Percentiles rank a stretch among this genome's conserved stretches.
phyloP scores from a whole-genome alignment of 2,329 filamentous ascomycete species.

The Ramularia endophylla region DNA sequence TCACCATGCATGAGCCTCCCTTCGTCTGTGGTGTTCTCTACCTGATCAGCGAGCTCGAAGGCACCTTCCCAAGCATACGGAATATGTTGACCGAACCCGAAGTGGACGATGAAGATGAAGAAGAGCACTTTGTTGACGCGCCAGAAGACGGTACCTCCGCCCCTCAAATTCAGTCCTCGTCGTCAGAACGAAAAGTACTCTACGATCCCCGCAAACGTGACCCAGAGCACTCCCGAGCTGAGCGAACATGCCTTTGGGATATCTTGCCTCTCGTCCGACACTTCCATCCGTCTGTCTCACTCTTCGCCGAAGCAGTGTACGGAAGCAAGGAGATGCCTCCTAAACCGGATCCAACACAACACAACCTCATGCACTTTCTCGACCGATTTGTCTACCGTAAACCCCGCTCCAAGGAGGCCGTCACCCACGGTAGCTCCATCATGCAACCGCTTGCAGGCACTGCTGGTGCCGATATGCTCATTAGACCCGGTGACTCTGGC shows the following conservation, averaged over 20 bases:
- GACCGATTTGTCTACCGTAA: slow-evolving; percentile 99
- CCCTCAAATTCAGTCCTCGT: slow-evolving; percentile 20
- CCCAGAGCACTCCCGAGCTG: slow-evolving; percentile 88
- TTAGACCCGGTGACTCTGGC: slow-evolving; percentile 49
- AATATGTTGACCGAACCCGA: slow-evolving; percentile 76
- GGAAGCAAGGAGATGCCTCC: slow-evolving; percentile 64
- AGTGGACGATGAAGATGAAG: slow-evolving; percentile 64
- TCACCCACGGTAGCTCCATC: slow-evolving; percentile 75
- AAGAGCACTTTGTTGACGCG: slow-evolving; percentile 64
- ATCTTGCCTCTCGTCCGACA: slow-evolving; percentile 72
- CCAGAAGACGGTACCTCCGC: slow-evolving; percentile 49
- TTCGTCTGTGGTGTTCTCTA: slow-evolving; percentile 94
- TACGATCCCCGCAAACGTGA: slow-evolving; percentile 92
- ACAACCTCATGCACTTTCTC: slow-evolving; percentile 90
- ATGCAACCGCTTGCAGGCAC: slow-evolving; percentile 84
- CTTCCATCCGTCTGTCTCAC: slow-evolving; percentile 86
- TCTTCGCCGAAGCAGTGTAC: slow-evolving; percentile 71
- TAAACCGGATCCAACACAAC: slow-evolving; percentile 84
- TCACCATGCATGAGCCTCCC: slow-evolving; percentile 82
- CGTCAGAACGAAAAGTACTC: slow-evolving; percentile 24
- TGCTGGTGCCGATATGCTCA: slow-evolving; percentile 54
- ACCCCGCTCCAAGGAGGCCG: slow-evolving; percentile 60
- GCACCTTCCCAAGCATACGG: slow-evolving; percentile 71
- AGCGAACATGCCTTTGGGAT: slow-evolving; percentile 90
- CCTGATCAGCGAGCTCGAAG: slow-evolving; percentile 73